Conservation (phyloP, 1,284 basidiomycete genomes). For the Apiotrichum porosum region DNA sequence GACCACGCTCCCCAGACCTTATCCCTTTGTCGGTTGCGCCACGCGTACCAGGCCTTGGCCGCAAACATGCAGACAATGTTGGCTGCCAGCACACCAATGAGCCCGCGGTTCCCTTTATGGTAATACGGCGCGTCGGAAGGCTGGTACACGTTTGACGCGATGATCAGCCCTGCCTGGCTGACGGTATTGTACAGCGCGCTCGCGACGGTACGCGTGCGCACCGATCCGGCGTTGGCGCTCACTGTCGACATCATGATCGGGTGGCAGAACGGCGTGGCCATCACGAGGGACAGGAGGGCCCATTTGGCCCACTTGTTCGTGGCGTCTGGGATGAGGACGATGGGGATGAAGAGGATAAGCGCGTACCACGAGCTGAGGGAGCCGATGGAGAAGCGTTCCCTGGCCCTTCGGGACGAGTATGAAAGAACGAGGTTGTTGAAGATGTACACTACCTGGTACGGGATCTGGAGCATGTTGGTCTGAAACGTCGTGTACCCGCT, state of each 20-base stretch:
- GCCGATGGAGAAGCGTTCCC: slow-evolving; percentile 23
- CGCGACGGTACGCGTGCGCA: slow-evolving; percentile 39
- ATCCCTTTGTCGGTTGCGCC: slow-evolving; percentile 24
- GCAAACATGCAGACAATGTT: slow-evolving; percentile 20
- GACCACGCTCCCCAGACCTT: slow-evolving; percentile 30
- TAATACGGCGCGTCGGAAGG: slow-evolving; percentile 29
- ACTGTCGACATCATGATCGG: slow-evolving; percentile 28
- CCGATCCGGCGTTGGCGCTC: slow-evolving; percentile 34
- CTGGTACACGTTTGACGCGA: slow-evolving; percentile 38
- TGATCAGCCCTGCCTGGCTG: slow-evolving; percentile 32
- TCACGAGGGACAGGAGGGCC: slow-evolving; percentile 16
- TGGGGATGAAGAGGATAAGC: slow-evolving; percentile 28
- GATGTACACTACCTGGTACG: slow-evolving; percentile 34
- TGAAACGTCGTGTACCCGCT: slow-evolving; percentile 45
- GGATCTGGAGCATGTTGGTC: slow-evolving; percentile 46
- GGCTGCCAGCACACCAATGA: slow-evolving; percentile 27
- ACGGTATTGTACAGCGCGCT: slow-evolving; percentile 40
- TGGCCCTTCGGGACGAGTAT: slow-evolving; percentile 23
- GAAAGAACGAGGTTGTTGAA: slow-evolving; percentile 36
- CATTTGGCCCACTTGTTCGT: slow-evolving; percentile 22
- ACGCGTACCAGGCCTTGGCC: slow-evolving; percentile 21
- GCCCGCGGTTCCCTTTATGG: slow-evolving; percentile 32
- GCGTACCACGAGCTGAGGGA: slow-evolving; percentile 28
- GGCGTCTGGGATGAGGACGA: slow-evolving; percentile 24
- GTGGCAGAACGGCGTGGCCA: slow-evolving; percentile 7